These are phyloP conservation scores for Linum tenue DNA, from an alignment of 345 rosid species.

Conservation along the genomic window DNA sequence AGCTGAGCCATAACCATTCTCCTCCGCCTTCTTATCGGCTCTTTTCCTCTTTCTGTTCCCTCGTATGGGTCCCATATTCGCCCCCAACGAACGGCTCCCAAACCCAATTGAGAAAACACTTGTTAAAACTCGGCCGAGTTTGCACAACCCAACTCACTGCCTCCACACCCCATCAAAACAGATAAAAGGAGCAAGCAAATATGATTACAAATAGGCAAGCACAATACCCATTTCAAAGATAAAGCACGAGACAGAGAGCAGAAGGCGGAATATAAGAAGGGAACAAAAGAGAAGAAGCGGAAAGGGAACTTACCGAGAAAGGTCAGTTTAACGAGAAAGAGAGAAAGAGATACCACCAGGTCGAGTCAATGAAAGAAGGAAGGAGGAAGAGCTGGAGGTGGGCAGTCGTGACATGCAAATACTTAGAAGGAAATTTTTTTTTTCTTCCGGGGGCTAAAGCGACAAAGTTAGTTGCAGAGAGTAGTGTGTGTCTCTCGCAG, in stretches of 20 bases:
- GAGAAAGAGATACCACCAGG: too few relatives aligned
- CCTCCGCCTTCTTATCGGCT: neutral
- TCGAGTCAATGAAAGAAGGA: too few relatives aligned
- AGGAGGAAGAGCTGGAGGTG: too few relatives aligned
- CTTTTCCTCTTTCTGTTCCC: slow-evolving; percentile 5
- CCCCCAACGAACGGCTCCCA: neutral
- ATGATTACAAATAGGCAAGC: too few relatives aligned
- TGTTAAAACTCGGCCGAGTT: neutral
- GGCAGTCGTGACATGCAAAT: too few relatives aligned
- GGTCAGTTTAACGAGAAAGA: too few relatives aligned
- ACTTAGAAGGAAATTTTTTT: too few relatives aligned
- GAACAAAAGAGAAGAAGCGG: neutral
- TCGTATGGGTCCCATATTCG: neutral
- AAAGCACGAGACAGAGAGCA: neutral
- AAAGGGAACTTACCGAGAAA: neutral
- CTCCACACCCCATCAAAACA: neutral
- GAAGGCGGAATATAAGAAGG: neutral
- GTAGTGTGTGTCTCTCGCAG: too few relatives aligned
- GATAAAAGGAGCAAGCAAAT: too few relatives aligned
- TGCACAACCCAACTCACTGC: neutral
- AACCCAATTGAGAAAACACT: neutral
- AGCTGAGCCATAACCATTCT: neutral
- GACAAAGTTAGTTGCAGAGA: too few relatives aligned
- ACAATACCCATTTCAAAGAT: neutral
- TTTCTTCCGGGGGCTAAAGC: too few relatives aligned